Evolutionary conservation across 139 green algal species (phyloP).

Genomic region (Mychonastes homosphaera): DNA sequence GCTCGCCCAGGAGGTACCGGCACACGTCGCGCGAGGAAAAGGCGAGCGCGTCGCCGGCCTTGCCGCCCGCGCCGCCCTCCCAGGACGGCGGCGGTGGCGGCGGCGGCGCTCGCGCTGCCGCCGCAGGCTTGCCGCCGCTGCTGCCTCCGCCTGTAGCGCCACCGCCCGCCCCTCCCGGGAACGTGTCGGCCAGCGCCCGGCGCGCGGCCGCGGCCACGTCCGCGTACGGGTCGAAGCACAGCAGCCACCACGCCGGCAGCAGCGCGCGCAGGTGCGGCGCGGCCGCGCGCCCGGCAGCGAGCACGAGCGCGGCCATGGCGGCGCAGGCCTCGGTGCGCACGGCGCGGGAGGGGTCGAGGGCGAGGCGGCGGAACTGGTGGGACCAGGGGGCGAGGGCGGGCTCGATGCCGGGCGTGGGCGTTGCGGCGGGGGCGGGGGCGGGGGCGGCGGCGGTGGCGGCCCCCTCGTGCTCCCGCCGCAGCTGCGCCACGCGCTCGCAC

Average conservation of each 20-base stretch:
- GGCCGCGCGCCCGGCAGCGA: slow-evolving; percentile 21
- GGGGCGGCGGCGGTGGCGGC: no score
- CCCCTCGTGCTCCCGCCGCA: no score
- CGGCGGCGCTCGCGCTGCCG: no score
- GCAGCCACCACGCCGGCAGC: slow-evolving; percentile 55
- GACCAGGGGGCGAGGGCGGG: slow-evolving; percentile 50
- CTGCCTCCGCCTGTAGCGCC: no score
- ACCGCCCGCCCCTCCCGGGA: no score
- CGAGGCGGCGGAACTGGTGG: slow-evolving; percentile 52
- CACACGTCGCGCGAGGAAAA: no score
- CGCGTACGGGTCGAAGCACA: slow-evolving; percentile 45
- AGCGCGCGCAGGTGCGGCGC: slow-evolving; percentile 43
- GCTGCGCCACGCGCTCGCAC: neutral
- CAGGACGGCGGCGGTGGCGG: no score
- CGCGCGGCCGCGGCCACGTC: slow-evolving; percentile 49
- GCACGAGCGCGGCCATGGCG: slow-evolving; percentile 32
- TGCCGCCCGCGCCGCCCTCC: no score
- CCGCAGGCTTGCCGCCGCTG: no score
- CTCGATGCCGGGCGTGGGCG: slow-evolving; percentile 18
- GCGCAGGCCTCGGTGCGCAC: slow-evolving; percentile 47
- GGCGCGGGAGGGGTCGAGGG: slow-evolving; percentile 47
- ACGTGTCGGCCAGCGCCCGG: slow-evolving; percentile 17
- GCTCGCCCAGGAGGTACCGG: slow-evolving; percentile 25
- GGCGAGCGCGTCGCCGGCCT: no score
- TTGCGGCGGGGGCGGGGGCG: no score